Evolutionary conservation across 805 yeast genomes (phyloP), one percentile per base, ranked within the genome.

Genomic region (Metschnikowia koreensis): DNA sequence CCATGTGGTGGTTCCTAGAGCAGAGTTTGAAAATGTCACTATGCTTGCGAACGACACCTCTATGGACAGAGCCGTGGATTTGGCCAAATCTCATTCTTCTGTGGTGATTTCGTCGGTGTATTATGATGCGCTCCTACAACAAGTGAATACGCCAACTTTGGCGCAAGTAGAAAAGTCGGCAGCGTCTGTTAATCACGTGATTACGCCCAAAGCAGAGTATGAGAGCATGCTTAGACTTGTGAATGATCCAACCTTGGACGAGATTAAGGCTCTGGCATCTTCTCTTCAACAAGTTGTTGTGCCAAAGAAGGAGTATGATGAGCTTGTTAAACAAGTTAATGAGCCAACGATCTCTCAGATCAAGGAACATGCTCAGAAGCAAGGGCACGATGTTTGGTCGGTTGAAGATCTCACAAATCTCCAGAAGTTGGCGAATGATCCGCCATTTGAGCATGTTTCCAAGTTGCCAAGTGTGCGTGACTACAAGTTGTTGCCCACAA

Each of bases 21-120:
- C 47, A 8, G 60, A 54, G 10, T 37, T 38, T 34, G 48, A 50
- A n/a, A 16, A 41, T 9, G 26, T 50, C 15, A 37, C 1, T 3
- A 10, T 27, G 16, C 47, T 46, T n/a, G 48, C 43, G 1, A n/a
- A 41, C 7, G 50, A 44, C 27, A 17, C 46, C 3, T 22, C 51
- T 15, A 17, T 50, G n/a, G 46, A 39, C 2, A 38, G 41, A 9
- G 55, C 55, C 7, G 37, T 40, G 13, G 50, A 58, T 8, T 66
- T 66, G 22, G 76, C 77, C 1, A 73, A 69, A 44, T 62, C 50
- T n/a, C 64, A 62, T 40, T 62, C 64, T 12, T 64, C 53, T 11
- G 60, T 70, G 7, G 67, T 76, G 6, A 56, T 74, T 36, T 46
- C 66, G 1, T 63, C 66, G 48, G 47, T 45, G 1, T 76, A 73